Percentiles rank a stretch among this genome's conserved stretches.
Evolutionary conservation across 306 rosid genomes (phyloP).

Genomic region (Quillaja saponaria): DNA sequence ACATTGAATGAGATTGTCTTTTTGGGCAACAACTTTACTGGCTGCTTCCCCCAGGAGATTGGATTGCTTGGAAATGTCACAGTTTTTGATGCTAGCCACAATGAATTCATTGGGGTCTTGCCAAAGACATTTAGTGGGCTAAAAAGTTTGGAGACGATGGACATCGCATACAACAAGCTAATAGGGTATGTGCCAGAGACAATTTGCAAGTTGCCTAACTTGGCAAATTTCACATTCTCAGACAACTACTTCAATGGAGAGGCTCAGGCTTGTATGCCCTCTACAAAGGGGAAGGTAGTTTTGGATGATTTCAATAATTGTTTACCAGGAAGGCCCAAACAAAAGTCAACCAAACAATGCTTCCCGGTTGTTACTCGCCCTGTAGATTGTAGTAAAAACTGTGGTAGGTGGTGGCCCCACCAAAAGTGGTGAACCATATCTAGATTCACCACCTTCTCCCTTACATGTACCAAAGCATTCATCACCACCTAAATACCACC

Average conservation of each 20-base stretch:
- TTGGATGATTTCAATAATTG: constrained; percentile 51
- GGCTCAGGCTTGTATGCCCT: constrained; percentile 43
- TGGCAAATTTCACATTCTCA: constrained; percentile 52
- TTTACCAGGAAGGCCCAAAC: constrained; percentile 48
- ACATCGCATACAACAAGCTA: constrained; percentile 45
- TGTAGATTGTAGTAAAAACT: constrained; percentile 57
- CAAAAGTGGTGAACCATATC: background rate
- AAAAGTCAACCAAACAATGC: constrained; percentile 47
- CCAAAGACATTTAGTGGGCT: constrained; percentile 40
- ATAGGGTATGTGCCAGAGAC: constrained; percentile 50
- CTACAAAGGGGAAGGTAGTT: background rate
- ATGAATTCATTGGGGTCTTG: constrained; percentile 51
- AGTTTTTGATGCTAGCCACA: constrained; percentile 49
- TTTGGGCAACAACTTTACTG: constrained; percentile 48
- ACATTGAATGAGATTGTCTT: constrained; percentile 58
- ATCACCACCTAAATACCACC: background rate
- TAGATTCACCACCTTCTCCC: background rate
- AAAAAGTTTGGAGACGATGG: constrained; percentile 46
- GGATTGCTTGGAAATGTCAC: constrained; percentile 38
- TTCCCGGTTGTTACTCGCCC: constrained; percentile 37
- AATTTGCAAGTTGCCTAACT: constrained; percentile 52
- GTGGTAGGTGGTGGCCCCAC: constrained; percentile 33
- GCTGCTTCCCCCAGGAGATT: constrained; percentile 70
- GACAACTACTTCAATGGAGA: constrained; percentile 57
- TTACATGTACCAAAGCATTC: background rate